Evolutionary conservation across 2,329 filamentous ascomycete species (phyloP).

Genomic region (Xylariaceae sp.): DNA sequence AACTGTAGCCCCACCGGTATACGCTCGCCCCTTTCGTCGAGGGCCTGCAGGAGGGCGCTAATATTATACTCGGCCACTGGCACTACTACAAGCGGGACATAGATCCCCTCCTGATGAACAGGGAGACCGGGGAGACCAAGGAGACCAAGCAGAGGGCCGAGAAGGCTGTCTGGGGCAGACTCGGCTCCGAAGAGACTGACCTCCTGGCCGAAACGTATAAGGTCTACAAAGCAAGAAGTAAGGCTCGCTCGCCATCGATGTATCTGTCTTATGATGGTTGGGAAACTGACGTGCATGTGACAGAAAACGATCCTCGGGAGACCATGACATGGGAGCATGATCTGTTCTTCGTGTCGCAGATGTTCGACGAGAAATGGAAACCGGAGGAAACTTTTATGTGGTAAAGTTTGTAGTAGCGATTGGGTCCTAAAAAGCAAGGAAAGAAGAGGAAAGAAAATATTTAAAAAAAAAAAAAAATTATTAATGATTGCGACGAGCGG

Average conservation of each 20-base stretch:
- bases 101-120: slow-evolving; percentile 35
- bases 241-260: slow-evolving; percentile 5
- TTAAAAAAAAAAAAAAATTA: not conserved
- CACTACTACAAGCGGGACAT: slow-evolving; percentile 50
- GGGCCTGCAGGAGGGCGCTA: slow-evolving; percentile 49
- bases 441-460: no score
- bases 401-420: no score
- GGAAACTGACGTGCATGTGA: slow-evolving; percentile 4
- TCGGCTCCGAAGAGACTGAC: slow-evolving; percentile 38
- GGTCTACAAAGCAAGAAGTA: slow-evolving; percentile 30
- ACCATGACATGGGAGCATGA: slow-evolving; percentile 43
- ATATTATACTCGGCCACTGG: slow-evolving; percentile 52
- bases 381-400: slow-evolving; percentile 28
- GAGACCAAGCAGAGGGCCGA: slow-evolving; percentile 29
- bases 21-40: slow-evolving; percentile 46
- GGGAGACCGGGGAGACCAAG: slow-evolving; percentile 30
- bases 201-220: slow-evolving; percentile 38
- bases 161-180: slow-evolving; percentile 33
- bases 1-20: slow-evolving; percentile 33
- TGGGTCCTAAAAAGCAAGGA: no score
- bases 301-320: slow-evolving; percentile 8
- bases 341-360: slow-evolving; percentile 49
- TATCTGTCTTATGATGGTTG: not conserved
- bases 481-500: not conserved
- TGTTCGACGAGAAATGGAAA: slow-evolving; percentile 48